These are phyloP conservation scores for Ailanthus altissimus DNA, from an alignment of 345 rosid genomes.

Conservation along the genomic window DNA sequence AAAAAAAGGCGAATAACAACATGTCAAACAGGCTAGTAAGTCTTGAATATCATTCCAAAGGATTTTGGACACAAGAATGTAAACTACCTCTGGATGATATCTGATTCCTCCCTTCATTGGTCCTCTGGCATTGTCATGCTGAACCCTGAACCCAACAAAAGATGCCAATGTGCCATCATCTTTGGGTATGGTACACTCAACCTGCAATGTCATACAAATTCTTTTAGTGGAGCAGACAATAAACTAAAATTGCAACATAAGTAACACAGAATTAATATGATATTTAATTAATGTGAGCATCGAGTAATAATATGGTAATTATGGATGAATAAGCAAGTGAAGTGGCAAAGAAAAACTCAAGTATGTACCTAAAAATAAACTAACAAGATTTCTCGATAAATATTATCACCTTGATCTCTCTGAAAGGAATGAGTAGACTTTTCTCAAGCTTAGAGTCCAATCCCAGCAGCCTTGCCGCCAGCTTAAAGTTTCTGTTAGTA, in stretches of 20 bases:
- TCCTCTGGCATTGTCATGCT: slow-evolving; percentile 97
- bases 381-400: neutral
- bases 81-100: slow-evolving; percentile 89
- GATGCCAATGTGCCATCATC: slow-evolving; percentile 90
- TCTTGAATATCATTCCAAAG: neutral
- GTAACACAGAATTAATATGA: neutral
- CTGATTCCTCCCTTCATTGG: slow-evolving; percentile 99
- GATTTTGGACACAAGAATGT: slow-evolving; percentile 8
- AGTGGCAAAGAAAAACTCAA: neutral
- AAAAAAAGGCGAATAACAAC: neutral
- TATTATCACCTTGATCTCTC: slow-evolving; percentile 82
- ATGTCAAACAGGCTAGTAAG: neutral
- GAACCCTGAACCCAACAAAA: slow-evolving; percentile 91
- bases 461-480: slow-evolving; percentile 85
- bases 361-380: neutral
- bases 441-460: slow-evolving; percentile 96
- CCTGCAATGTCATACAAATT: slow-evolving; percentile 44
- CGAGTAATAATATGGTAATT: neutral
- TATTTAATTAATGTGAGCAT: neutral
- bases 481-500: slow-evolving; percentile 92
- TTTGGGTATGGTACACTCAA: slow-evolving; percentile 90
- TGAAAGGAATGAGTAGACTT: slow-evolving; percentile 90
- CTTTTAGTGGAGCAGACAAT: neutral
- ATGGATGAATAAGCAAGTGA: neutral
- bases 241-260: neutral